Base-by-base conservation (phyloP, 805 yeast genomes). In the Nakazawaea wyomingensis region DNA sequence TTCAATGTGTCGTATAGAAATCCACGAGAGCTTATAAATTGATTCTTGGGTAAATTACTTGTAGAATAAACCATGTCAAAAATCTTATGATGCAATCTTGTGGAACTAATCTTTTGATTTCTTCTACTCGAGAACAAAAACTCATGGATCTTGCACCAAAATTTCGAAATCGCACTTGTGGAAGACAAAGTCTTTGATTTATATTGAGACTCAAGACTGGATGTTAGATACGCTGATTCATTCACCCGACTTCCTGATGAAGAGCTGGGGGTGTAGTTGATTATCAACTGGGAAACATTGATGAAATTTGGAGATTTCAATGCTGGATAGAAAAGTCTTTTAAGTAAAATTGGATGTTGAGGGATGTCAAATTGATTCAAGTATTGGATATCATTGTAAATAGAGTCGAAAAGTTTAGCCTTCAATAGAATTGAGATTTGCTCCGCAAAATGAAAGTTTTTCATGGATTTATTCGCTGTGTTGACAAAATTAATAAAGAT, bases 31-130 rank as follows among this genome's bases (percentile, higher is more conserved):
- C 45, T 41, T 5, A 46, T n/a, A 22, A 16, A 37, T 18, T 43
- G 28, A 18, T 24, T 20, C 22, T 41, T 46, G 2, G 42, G 29
- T 37, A 48, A 34, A 16, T 11, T 30, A 37, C 7, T 30, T 5
- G 30, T 34, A 6, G 48, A 26, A 38, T 61, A 61, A 14, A 62
- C 45, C 20, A 61, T 43, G 40, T 64, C 68, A 43, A 53, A 64
- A 2, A 63, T 46, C 34, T 51, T 53, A 36, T 58, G 57, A 34
- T 63, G 66, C 4, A 63, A 49, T 20, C 45, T 48, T 32, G 49
- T 50, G 1, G 59, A 48, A 13, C 56, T 50, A 21, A 56, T 33
- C 27, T 42, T 44, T 7, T 36, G 40, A 28, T 13, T 29, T n/a
- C 24, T 22, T 11, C n/a, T n/a, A n/a, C 33, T 7, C 13, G 30